phyloP scores from a whole-genome alignment of 768 basidiomycete genomes.

The Suillus alpinus region DNA sequence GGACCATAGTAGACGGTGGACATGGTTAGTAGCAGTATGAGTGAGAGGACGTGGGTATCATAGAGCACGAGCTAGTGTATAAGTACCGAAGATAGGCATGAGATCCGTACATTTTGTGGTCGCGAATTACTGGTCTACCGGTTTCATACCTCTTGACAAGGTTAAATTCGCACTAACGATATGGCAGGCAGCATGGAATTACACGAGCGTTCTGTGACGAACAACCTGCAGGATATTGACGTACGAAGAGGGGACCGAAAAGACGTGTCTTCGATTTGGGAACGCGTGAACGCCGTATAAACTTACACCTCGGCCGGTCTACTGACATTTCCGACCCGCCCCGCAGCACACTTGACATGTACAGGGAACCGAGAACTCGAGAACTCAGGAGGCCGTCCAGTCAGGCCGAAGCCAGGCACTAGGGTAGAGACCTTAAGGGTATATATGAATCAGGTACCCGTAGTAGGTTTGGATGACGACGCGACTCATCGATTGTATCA shows the following conservation, averaged over 20 bases:
- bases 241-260: not conserved
- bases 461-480: not conserved
- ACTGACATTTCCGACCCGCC: not conserved
- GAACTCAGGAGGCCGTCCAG: not conserved
- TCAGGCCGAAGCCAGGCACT: not conserved
- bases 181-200: not conserved
- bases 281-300: not conserved
- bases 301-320: not conserved
- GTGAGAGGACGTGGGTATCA: not conserved
- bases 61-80: not conserved
- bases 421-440: no score
- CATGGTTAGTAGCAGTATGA: constrained; percentile 8
- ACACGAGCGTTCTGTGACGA: not conserved
- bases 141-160: not conserved
- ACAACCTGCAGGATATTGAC: not conserved
- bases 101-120: not conserved
- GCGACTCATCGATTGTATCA: not conserved
- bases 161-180: not conserved
- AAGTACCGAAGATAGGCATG: not conserved
- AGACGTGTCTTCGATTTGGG: not conserved
- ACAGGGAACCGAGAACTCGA: not conserved
- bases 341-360: no score
- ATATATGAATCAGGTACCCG: not conserved
- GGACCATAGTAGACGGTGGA: constrained; percentile 52
- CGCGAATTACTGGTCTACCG: not conserved